Evolutionary conservation across 805 yeast species (phyloP), one percentile per base, ranked within the genome.

Genomic region (Cyberlindnera nakhonratchasimensis): DNA sequence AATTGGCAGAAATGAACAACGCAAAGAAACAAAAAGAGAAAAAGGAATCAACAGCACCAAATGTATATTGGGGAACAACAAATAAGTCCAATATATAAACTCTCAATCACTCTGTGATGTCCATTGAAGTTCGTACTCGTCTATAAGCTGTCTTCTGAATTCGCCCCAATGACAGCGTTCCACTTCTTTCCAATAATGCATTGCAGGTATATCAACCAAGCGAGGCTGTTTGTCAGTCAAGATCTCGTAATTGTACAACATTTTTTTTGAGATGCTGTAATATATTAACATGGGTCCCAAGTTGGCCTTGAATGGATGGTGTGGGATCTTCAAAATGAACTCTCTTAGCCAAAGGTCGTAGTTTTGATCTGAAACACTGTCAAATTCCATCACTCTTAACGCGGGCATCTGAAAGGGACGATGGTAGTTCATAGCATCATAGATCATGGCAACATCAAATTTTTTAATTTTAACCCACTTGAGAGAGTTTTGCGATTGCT

Each of bases 1-100:
- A 55, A 33, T 33, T 55, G 4, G 39, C 37, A 13, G 43, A 45
- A 16, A 23, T 51, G 11, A 43, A 46, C 7, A 42, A 36, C 37
- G 37, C 51, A 2, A 51, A 47, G 41, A 43, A 45, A 20, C 34
- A 32, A 11, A 40, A 37, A 20, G 29, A 26, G n/a, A 23, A 23
- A 8, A 8, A 8, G 8, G 25, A 13, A 23, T 3, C 7, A 11
- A 18, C 16, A n/a, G n/a, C n/a, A 25, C 20, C 37, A 22, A 13
- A n/a, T 11, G n/a, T 21, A 14, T n/a, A 19, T 31, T 31, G 21
- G 14, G 24, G 37, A 16, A 33, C 12, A 12, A 13, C 21, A 23
- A 24, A 23, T 33, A 13, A 14, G 11, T 16, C 22, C 33, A 30
- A 30, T 9, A 30, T 23, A 23, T 23, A 8, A 23, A 23, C 11